These are phyloP conservation scores for Calonectria multiphialidica DNA, from an alignment of 2,329 filamentous ascomycete species.

Conservation along the genomic window DNA sequence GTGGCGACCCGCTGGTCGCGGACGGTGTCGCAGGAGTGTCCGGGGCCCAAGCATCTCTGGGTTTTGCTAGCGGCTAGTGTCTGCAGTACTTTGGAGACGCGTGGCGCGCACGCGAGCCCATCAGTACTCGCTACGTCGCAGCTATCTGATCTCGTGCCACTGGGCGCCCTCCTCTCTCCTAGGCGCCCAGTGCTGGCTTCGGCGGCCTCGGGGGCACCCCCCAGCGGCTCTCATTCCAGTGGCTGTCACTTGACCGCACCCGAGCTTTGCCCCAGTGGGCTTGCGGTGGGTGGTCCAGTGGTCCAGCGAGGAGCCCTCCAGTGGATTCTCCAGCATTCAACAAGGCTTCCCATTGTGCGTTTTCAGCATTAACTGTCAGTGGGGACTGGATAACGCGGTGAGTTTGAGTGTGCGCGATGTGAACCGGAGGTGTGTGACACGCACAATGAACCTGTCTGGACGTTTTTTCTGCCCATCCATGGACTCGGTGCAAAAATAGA, in stretches of 20 bases:
- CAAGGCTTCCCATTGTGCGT: slow-evolving; percentile 21
- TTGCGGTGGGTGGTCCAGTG: slow-evolving; percentile 5
- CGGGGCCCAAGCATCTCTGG: slow-evolving; percentile 32
- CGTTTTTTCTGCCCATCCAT: slow-evolving; percentile 1
- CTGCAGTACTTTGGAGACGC: slow-evolving; percentile 32
- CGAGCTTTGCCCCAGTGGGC: slow-evolving; percentile 27
- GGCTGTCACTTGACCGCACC: slow-evolving; percentile 41
- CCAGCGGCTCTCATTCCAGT: slow-evolving; percentile 37
- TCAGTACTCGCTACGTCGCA: slow-evolving; percentile 36
- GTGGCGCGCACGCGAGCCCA: slow-evolving; percentile 20
- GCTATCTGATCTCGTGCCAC: slow-evolving; percentile 34
- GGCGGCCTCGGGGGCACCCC: slow-evolving; percentile 34
- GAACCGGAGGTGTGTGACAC: slow-evolving; percentile 5
- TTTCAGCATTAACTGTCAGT: slow-evolving; percentile 15
- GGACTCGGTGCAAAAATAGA: slow-evolving; percentile 1
- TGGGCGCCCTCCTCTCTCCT: slow-evolving; percentile 24
- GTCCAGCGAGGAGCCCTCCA: slow-evolving; percentile 11
- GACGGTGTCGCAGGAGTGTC: slow-evolving; percentile 36
- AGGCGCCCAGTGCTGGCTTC: slow-evolving; percentile 38
- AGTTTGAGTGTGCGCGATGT: slow-evolving; percentile 1
- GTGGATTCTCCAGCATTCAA: slow-evolving; percentile 19
- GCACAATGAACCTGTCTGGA: not conserved
- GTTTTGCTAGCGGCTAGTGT: slow-evolving; percentile 34
- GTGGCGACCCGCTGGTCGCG: slow-evolving; percentile 23
- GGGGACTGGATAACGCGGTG: slow-evolving; percentile 7